phyloP scores from a whole-genome alignment of 2,329 filamentous ascomycete species.

The Penicillium sp. region DNA sequence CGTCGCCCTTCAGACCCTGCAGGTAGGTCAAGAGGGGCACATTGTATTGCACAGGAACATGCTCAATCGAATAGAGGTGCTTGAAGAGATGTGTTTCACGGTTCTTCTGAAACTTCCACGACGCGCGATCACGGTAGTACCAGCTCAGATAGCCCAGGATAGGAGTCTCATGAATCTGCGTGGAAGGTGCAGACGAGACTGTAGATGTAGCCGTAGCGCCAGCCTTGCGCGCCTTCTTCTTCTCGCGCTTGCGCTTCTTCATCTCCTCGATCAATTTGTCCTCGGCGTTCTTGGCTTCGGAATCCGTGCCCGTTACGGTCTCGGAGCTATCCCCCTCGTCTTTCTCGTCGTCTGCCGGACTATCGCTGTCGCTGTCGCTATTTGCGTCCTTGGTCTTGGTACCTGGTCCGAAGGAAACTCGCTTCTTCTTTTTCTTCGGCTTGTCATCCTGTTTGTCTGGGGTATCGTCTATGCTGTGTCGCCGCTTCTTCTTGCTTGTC shows the following conservation, averaged over 20 bases:
- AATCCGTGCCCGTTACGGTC: conserved; percentile 17
- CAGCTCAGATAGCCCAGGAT: conserved; percentile 75
- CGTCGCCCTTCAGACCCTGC: conserved; percentile 73
- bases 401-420: conserved; percentile 66
- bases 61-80: conserved; percentile 71
- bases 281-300: conserved; percentile 18
- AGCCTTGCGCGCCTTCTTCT: conserved; percentile 27
- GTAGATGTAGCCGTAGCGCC: conserved; percentile 10
- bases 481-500: conserved; percentile 24
- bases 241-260: conserved; percentile 36
- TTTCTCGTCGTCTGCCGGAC: conserved; percentile 20
- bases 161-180: conserved; percentile 44
- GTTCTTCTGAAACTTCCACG: conserved; percentile 97
- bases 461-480: conserved; percentile 18
- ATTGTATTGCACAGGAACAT: conserved; percentile 71
- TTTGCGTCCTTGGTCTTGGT: conserved; percentile 61
- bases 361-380: conserved; percentile 37
- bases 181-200: conserved; percentile 4
- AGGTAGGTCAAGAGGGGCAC: conserved; percentile 75
- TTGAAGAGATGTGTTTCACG: conserved; percentile 84
- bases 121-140: conserved; percentile 69
- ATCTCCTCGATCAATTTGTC: conserved; percentile 27
- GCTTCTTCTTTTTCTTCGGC: conserved; percentile 50
- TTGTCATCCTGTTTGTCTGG: conserved; percentile 18
- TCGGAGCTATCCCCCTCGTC: conserved; percentile 12